These are phyloP conservation scores for Euphorbia schlechtendalii DNA, from an alignment of 441 rosid genomes.

Conservation along the genomic window DNA sequence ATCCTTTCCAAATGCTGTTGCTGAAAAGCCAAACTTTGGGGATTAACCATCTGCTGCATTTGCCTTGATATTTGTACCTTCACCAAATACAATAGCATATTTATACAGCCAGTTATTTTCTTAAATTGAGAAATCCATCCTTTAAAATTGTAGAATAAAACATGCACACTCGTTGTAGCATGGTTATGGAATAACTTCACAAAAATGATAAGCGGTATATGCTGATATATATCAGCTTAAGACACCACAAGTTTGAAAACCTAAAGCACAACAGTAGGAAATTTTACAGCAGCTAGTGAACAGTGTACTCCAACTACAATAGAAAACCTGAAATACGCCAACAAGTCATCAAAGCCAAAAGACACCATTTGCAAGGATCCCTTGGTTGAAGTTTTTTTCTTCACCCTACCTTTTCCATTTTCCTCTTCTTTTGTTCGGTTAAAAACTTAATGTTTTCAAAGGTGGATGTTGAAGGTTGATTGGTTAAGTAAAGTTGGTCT, in stretches of 20 bases:
- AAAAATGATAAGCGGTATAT: neutral
- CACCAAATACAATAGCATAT: constrained; percentile 12
- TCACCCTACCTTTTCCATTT: too few species aligned
- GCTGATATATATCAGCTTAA: neutral
- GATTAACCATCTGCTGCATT: constrained; percentile 60
- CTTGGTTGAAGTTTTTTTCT: neutral
- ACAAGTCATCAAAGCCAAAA: neutral
- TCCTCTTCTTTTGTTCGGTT: neutral
- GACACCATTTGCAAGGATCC: neutral
- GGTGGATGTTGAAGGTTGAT: too few species aligned
- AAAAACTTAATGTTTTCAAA: neutral
- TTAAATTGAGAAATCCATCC: constrained; percentile 4
- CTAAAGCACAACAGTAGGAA: neutral
- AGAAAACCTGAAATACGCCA: neutral
- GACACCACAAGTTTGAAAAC: neutral
- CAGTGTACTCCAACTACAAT: neutral
- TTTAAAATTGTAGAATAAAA: neutral
- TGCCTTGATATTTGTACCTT: constrained; percentile 57
- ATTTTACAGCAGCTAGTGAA: neutral
- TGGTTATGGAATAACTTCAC: neutral
- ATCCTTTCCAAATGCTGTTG: constrained; percentile 53
- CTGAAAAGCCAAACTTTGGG: constrained; percentile 42
- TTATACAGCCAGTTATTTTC: neutral
- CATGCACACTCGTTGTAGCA: neutral
- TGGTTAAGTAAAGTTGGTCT: neutral